A percentile compares a stretch with the other conserved stretches of the same genome.
Evolutionary conservation across 2,329 filamentous ascomycete genomes (phyloP).

Genomic region (Lecanicillium sp.): DNA sequence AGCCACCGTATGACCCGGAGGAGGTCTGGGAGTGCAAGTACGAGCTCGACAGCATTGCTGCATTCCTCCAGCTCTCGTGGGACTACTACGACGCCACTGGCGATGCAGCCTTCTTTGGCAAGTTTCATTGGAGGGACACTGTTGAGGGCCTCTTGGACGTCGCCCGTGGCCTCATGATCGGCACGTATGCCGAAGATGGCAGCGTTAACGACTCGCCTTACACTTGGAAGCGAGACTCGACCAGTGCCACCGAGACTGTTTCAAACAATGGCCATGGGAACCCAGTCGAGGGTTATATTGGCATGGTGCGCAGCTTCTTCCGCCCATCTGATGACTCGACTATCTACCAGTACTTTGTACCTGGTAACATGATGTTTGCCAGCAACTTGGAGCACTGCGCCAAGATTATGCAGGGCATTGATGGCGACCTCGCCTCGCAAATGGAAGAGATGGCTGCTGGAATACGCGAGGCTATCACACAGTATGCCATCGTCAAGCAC

Average conservation of each 20-base stretch:
- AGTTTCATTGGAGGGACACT: conserved; percentile 63
- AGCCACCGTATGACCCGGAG: conserved; percentile 56
- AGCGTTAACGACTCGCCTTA: conserved; percentile 53
- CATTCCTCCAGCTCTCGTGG: conserved; percentile 74
- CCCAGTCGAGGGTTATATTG: conserved; percentile 70
- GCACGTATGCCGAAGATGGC: conserved; percentile 61
- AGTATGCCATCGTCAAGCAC: conserved; percentile 58
- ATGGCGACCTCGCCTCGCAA: conserved; percentile 41
- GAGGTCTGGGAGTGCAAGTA: conserved; percentile 94
- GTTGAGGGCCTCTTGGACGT: conserved; percentile 61
- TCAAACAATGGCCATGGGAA: conserved; percentile 69
- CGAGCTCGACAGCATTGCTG: conserved; percentile 82
- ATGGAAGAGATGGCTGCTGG: conserved; percentile 49
- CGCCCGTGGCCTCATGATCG: conserved; percentile 60
- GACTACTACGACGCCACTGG: conserved; percentile 70
- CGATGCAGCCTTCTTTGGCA: conserved; percentile 66
- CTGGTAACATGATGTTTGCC: conserved; percentile 80
- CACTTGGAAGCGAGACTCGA: conserved; percentile 67
- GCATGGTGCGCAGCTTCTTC: conserved; percentile 80
- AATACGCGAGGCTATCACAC: conserved; percentile 58
- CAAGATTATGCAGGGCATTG: conserved; percentile 34
- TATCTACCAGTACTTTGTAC: conserved; percentile 79
- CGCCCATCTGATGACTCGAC: conserved; percentile 84
- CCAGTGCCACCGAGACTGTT: conserved; percentile 71
- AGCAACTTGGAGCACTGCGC: conserved; percentile 47